Evolutionary conservation across 2,329 filamentous ascomycete species (phyloP).

Genomic region (Diaporthe nobilis): DNA sequence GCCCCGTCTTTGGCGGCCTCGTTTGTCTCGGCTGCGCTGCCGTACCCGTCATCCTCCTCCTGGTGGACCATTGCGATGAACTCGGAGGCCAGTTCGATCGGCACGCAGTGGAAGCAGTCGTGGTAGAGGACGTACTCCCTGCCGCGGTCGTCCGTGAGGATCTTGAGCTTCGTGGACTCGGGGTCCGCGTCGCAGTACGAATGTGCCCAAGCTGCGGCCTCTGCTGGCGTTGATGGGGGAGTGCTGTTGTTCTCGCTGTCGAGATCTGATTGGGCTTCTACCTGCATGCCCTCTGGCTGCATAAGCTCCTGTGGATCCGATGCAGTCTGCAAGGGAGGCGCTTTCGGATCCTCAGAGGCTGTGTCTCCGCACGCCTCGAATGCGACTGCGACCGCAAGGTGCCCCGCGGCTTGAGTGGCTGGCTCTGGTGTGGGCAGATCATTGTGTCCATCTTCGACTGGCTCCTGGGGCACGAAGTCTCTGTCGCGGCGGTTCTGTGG

Average conservation of each 20-base stretch:
- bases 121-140: slow-evolving; percentile 15
- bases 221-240: neutral
- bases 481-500: neutral
- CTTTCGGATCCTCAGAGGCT: neutral
- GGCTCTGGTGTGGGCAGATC: no score
- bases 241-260: neutral
- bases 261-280: neutral
- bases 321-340: neutral
- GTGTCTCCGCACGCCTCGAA: no score
- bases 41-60: neutral
- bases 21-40: neutral
- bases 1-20: neutral
- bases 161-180: neutral
- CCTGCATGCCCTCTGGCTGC: neutral
- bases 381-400: no score
- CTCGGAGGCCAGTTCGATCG: neutral
- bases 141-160: neutral
- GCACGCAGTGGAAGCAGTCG: slow-evolving; percentile 30
- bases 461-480: fast-evolving
- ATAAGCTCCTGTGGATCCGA: neutral
- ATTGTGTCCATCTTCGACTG: neutral
- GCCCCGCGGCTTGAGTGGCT: fast-evolving
- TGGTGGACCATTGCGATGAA: neutral
- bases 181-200: neutral
- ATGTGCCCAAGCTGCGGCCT: slow-evolving; percentile 20